These are phyloP conservation scores for Phylloporus sp. DNA, from an alignment of 1,284 basidiomycete species.

Conservation along the genomic window DNA sequence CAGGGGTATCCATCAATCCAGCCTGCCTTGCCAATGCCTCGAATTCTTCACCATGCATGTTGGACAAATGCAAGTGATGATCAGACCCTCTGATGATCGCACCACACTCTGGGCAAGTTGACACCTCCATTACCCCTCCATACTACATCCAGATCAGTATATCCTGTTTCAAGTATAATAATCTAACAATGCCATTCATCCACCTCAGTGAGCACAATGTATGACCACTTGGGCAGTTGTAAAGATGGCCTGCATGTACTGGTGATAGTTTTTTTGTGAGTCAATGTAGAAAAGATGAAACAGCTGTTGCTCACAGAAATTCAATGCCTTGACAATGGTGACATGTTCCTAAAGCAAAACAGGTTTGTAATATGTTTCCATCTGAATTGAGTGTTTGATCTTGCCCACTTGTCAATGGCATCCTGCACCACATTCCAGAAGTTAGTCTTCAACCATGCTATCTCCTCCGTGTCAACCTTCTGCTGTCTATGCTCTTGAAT, in stretches of 20 bases:
- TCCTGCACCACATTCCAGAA: conserved; percentile 36
- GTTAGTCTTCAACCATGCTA: conserved; percentile 42
- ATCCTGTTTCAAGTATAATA: conserved; percentile 35
- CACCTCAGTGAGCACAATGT: conserved; percentile 51
- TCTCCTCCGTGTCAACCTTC: conserved; percentile 29
- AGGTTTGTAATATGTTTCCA: conserved; percentile 44
- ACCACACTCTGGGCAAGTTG: conserved; percentile 58
- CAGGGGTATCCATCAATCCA: too few relatives aligned
- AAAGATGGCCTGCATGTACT: conserved; percentile 50
- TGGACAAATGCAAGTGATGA: conserved; percentile 47
- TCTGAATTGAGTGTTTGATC: conserved; percentile 36
- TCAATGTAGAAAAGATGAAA: not conserved
- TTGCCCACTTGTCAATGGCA: conserved; percentile 42
- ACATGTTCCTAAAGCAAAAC: conserved; percentile 48
- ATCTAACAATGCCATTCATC: conserved; percentile 4
- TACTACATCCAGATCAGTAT: conserved; percentile 43
- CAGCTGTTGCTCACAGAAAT: conserved; percentile 37
- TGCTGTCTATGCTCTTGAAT: conserved; percentile 17
- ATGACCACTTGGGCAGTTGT: conserved; percentile 53
- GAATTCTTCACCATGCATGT: conserved; percentile 48
- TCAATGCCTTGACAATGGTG: conserved; percentile 47
- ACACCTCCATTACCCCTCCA: conserved; percentile 52
- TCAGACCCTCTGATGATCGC: conserved; percentile 51
- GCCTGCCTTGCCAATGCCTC: conserved; percentile 47
- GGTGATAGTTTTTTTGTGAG: not conserved